A percentile compares a stretch with the other conserved stretches of the same genome.
phyloP scores from a whole-genome alignment of 225 moss, liverwort and hornwort species.

The Climacium dendroides region DNA sequence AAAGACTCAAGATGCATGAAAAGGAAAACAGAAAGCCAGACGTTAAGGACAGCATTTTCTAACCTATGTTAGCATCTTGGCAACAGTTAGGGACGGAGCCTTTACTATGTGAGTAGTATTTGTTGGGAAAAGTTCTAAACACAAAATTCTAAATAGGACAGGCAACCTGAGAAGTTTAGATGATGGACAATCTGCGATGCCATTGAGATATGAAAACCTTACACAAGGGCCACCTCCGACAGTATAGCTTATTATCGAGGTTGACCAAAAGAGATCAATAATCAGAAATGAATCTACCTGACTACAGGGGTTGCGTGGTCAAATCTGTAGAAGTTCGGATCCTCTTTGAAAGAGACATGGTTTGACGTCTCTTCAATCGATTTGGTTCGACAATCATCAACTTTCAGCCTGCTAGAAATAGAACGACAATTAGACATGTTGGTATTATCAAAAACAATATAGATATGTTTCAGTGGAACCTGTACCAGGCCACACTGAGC shows the following conservation, averaged over 20 bases:
- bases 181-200: background rate
- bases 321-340: background rate
- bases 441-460: background rate
- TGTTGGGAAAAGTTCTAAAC: background rate
- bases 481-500: background rate
- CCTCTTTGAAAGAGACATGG: background rate
- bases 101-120: background rate
- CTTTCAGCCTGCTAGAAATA: constrained; percentile 5
- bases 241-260: background rate
- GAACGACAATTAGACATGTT: background rate
- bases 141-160: background rate
- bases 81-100: background rate
- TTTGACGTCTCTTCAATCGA: background rate
- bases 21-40: background rate
- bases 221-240: background rate
- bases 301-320: background rate
- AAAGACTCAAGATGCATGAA: background rate
- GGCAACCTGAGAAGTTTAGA: background rate
- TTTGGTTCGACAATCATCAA: background rate
- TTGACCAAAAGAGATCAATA: background rate
- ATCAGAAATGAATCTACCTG: constrained; percentile 12
- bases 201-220: background rate
- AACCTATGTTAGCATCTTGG: background rate
- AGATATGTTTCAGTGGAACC: background rate
- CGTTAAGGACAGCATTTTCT: background rate